Base-by-base conservation (phyloP, 208 protist genomes). In the Crithidia thermophila region DNA sequence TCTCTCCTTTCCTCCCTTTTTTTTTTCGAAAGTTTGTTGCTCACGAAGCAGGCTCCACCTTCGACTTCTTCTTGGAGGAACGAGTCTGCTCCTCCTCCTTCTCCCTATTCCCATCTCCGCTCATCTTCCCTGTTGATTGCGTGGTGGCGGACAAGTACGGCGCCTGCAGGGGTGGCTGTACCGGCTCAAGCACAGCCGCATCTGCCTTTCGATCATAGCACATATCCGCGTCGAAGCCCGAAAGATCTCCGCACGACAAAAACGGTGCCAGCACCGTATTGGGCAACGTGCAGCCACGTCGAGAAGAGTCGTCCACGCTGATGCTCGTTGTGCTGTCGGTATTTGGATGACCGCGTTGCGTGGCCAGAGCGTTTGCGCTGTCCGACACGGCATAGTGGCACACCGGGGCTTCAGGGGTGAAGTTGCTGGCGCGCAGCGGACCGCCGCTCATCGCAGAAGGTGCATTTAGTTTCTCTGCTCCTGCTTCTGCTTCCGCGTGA, bases 201-300 rank as follows among this genome's bases (percentile, higher is more conserved):
- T 49, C 63, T 11, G 25, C 67, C 20, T 75, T 62, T 0, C 86
- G 65, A 55, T 91, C 81, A 75, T 95, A 95, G 60, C 85, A 93
- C 87, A 89, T 85, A 59, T 98, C 94, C n/a, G 92, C 78, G 72
- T 99, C 98, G 64, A 90, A 97, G 14, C 94, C 97, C 18, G 66
- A 83, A 5, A 99, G 79, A 75, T 99, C 98, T 16, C 98, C 98
- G 58, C 98, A 99, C 0, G 98, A 88, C 13, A 99, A 46, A 63
- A 99, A 99, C 1, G 98, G 97, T 0, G 98, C 84, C 16, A 99
- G 72, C 11, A 85, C 55, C 4, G 63, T 30, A 21, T 37, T 43
- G 18, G 37, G 58, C 25, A 55, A 40, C 37, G 14, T 30, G 20
- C 64, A 61, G 0, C 1, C 37, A 27, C 14, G 30, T 27, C 14